Percentiles rank a stretch among this genome's conserved stretches.
These are phyloP conservation scores for Schizopora paradoxa DNA, from an alignment of 1,284 basidiomycete species.

Conservation along the genomic window DNA sequence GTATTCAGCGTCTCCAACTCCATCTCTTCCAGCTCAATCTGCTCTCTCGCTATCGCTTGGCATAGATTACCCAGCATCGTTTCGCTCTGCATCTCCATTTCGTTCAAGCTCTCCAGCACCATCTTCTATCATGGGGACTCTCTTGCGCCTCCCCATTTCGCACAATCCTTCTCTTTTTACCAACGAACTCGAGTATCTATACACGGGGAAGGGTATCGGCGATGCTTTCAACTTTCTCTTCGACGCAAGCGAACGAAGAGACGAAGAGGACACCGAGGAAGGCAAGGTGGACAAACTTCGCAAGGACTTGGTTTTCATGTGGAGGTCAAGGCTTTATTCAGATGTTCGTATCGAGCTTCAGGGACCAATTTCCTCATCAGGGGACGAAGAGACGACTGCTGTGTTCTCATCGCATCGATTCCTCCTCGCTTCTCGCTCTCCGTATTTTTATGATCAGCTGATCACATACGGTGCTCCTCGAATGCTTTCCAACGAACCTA, in stretches of 20 bases:
- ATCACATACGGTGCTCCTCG: constrained; percentile 51
- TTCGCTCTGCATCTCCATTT: constrained; percentile 28
- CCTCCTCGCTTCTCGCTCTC: constrained; percentile 83
- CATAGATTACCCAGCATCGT: constrained; percentile 30
- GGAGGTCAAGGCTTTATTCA: constrained; percentile 88
- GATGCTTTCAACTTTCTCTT: constrained; percentile 89
- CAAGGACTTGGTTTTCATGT: constrained; percentile 93
- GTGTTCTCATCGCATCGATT: constrained; percentile 92
- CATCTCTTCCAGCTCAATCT: constrained; percentile 50
- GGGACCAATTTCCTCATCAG: constrained; percentile 50
- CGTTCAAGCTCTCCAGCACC: constrained; percentile 41
- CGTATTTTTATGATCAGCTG: constrained; percentile 80
- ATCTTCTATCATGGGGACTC: constrained; percentile 35
- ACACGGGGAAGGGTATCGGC: constrained; percentile 83
- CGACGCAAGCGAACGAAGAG: constrained; percentile 56
- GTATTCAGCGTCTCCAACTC: constrained; percentile 48
- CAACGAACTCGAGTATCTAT: constrained; percentile 86
- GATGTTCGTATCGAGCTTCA: constrained; percentile 80
- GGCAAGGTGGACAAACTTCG: constrained; percentile 80
- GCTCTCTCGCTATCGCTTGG: constrained; percentile 53
- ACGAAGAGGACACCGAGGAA: constrained; percentile 57
- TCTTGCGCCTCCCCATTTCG: constrained; percentile 56
- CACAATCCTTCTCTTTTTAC: constrained; percentile 75
- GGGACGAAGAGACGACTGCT: constrained; percentile 63
- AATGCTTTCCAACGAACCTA: constrained; percentile 42